Base-by-base conservation (phyloP, 2,329 filamentous ascomycete species). In the Cladosporium austrohemisphaericum region DNA sequence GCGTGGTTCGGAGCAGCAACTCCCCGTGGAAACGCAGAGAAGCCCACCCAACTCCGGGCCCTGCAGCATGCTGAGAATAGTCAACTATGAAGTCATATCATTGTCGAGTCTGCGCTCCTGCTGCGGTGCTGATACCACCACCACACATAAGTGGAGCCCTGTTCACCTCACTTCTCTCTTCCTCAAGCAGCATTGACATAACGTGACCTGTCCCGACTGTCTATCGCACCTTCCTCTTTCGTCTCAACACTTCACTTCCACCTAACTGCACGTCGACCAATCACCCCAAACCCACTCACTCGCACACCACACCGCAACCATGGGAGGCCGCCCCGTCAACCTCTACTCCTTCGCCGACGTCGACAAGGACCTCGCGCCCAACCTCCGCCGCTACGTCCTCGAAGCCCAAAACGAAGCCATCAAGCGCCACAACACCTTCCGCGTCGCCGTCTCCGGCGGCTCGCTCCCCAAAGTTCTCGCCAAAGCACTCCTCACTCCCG, bases 401-500 rank as follows among this genome's bases (percentile, higher is more conserved):
- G 80, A 86, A 61, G 83, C 80, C 62, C 92, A 98, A 71, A 85
- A 84, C 63, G 79, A 84, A 52, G 89, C 90, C 52, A 72, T 97
- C 55, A 74, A 77, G 58, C 87, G 91, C 55, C 93, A 97, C 70
- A 78, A 80, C 55, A 78, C 78, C 66, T 97, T 98, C 79, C 92
- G 94, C 70, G 77, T 98, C 53, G 93, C 84, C 57, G 86, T 97
- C 46, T 97, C 92, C 0, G 93, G 93, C 59, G 93, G 93, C 60
- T 96, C 91, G 13, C 81, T 98, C 37, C 93, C 93, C 50, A 85
- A 89, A 65, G 88, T 85, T 11, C 84, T 98, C 33, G 89, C 90
- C 37, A 82, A 88, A 68, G 90, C 90, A 8, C 81, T 97, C 9
- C 81, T 97, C 20, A 54, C 60, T n/a, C 55, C 59, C 7, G 65